phyloP scores from a whole-genome alignment of 768 basidiomycete species.

The Termitomyces sp. region DNA sequence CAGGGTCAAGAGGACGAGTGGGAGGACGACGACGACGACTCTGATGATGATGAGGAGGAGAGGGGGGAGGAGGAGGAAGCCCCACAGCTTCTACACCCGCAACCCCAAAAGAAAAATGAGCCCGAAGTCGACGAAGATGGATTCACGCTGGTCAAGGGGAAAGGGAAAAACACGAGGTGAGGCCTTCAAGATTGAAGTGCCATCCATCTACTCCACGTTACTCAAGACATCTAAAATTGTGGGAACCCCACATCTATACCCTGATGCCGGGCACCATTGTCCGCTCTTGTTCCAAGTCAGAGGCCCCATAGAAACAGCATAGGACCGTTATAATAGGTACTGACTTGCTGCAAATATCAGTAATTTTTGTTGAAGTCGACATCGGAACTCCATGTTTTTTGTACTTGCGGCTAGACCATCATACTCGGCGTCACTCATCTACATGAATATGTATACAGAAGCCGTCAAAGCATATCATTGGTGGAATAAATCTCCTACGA shows the following conservation, averaged over 20 bases:
- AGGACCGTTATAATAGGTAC: too few relatives aligned
- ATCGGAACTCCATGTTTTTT: too few relatives aligned
- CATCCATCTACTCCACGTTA: neutral
- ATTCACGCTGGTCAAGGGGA: constrained; percentile 74
- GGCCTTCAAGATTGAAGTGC: too few relatives aligned
- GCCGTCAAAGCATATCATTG: neutral
- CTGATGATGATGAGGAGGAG: constrained; percentile 43
- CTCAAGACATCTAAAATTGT: neutral
- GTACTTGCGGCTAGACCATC: neutral
- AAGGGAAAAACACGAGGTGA: constrained; percentile 42
- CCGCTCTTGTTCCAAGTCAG: neutral
- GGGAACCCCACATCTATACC: neutral
- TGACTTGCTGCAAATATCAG: too few relatives aligned
- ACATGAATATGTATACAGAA: neutral
- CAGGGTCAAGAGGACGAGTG: constrained; percentile 34
- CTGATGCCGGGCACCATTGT: neutral
- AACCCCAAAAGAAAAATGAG: constrained; percentile 32
- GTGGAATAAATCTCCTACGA: neutral
- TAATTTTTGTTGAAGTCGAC: too few relatives aligned
- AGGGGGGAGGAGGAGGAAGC: constrained; percentile 45
- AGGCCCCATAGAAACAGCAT: too few relatives aligned
- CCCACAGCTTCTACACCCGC: constrained; percentile 49
- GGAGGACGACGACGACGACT: constrained; percentile 29
- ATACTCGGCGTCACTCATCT: neutral
- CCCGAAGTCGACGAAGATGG: constrained; percentile 90